A percentile compares a stretch with the other conserved stretches of the same genome.
Evolutionary conservation across 495 filamentous ascomycete species (phyloP).

Genomic region (Aspergillus affinis): DNA sequence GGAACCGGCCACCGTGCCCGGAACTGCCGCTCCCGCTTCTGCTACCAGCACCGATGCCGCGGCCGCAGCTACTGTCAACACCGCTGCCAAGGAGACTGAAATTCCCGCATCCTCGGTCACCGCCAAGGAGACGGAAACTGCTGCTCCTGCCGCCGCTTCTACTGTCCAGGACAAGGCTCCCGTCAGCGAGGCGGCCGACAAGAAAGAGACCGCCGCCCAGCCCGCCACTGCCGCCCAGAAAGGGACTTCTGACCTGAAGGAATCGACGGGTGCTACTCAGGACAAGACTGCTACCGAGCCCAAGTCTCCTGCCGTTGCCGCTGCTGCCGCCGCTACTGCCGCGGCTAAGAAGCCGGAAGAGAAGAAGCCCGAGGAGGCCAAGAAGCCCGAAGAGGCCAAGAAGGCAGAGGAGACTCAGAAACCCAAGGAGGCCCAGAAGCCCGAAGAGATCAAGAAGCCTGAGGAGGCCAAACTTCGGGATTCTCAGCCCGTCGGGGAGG

Average conservation of each 20-base stretch:
- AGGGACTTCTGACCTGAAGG: no score
- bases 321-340: not conserved
- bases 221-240: no score
- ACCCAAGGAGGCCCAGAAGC: not conserved
- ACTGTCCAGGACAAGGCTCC: no score
- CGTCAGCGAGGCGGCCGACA: no score
- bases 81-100: no score
- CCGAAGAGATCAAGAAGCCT: constrained; percentile 10
- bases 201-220: no score
- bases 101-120: not conserved
- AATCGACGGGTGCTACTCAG: constrained; percentile 5
- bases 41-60: not conserved
- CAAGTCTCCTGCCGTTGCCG: constrained; percentile 1
- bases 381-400: not conserved
- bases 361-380: constrained; percentile 6
- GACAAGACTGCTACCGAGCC: constrained; percentile 1
- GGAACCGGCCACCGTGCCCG: not conserved
- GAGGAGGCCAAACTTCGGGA: constrained; percentile 15
- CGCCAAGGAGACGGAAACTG: not conserved
- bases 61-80: no score
- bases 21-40: constrained; percentile 3
- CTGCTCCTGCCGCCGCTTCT: not conserved
- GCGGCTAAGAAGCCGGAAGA: constrained; percentile 4
- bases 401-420: constrained; percentile 3
- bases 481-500: constrained; percentile 10